Evolutionary conservation across 2,329 filamentous ascomycete species (phyloP).

Genomic region (Fusarium guadeloupense): DNA sequence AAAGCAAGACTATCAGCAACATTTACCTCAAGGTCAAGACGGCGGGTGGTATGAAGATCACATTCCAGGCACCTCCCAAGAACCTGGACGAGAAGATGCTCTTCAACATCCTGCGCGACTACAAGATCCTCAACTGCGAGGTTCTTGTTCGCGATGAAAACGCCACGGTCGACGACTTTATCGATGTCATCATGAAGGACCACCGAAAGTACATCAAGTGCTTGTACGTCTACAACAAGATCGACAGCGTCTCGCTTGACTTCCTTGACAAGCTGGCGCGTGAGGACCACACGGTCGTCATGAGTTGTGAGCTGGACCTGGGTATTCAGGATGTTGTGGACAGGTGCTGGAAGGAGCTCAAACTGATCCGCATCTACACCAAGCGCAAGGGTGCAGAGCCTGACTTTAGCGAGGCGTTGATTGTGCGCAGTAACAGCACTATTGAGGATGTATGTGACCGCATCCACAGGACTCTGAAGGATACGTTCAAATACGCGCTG

Average conservation of each 20-base stretch:
- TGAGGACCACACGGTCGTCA: slow-evolving; percentile 93
- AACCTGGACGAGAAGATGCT: slow-evolving; percentile 97
- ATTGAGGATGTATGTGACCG: slow-evolving; percentile 98
- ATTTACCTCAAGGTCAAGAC: slow-evolving; percentile 98
- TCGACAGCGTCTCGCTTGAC: slow-evolving; percentile 92
- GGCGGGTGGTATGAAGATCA: slow-evolving; percentile 98
- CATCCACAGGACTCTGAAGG: slow-evolving; percentile 93
- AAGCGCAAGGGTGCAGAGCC: slow-evolving; percentile 95
- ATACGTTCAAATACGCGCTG: slow-evolving; percentile 97
- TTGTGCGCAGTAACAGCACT: slow-evolving; percentile 85
- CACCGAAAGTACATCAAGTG: slow-evolving; percentile 96
- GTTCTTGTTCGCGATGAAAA: slow-evolving; percentile 95
- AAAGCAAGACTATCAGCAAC: slow-evolving; percentile 66
- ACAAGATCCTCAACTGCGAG: slow-evolving; percentile 98
- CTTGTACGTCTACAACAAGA: slow-evolving; percentile 99
- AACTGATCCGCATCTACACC: slow-evolving; percentile 91
- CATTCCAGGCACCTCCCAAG: slow-evolving; percentile 89
- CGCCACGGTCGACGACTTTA: slow-evolving; percentile 96
- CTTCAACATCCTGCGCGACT: slow-evolving; percentile 96
- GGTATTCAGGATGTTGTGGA: slow-evolving; percentile 95
- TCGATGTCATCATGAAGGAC: slow-evolving; percentile 99
- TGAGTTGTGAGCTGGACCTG: slow-evolving; percentile 96
- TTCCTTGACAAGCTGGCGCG: slow-evolving; percentile 91
- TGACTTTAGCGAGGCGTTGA: slow-evolving; percentile 89
- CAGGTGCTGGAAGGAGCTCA: slow-evolving; percentile 91